Conservation (phyloP, 768 basidiomycete genomes). For the Mycena galopus region DNA sequence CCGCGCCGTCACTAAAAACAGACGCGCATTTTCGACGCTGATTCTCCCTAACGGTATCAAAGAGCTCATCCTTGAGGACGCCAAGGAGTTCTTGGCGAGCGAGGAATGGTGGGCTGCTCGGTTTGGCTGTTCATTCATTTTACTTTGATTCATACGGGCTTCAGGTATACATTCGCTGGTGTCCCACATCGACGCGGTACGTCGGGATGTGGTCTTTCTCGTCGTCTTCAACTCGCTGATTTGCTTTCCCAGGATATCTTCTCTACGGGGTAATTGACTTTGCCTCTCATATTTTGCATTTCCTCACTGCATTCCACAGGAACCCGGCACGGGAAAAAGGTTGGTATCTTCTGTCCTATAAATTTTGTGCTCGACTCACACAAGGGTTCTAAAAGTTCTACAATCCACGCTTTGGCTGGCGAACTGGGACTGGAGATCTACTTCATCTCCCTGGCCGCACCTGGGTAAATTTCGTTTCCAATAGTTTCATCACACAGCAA, state of each 20-base stretch:
- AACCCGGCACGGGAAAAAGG: constrained; percentile 37
- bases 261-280: constrained; percentile 20
- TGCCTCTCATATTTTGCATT: background rate
- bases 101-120: constrained; percentile 41
- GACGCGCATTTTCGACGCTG: constrained; percentile 46
- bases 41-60: constrained; percentile 44
- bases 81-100: constrained; percentile 45
- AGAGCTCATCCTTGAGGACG: constrained; percentile 44
- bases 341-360: background rate
- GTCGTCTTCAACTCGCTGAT: background rate
- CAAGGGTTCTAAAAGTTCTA: background rate
- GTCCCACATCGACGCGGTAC: constrained; percentile 50
- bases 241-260: constrained; percentile 26
- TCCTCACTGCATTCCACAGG: background rate
- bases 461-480: constrained; percentile 30
- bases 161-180: constrained; percentile 42
- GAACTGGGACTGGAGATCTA: constrained; percentile 76
- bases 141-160: background rate
- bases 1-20: constrained; percentile 40
- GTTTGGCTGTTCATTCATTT: background rate
- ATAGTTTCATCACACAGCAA: background rate
- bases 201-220: constrained; percentile 30
- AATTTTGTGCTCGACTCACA: background rate
- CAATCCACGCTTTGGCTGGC: constrained; percentile 49
- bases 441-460: constrained; percentile 43